Evolutionary conservation across 768 basidiomycete species (phyloP), one percentile per base, ranked within the genome.

Genomic region (Leccinum boreale): DNA sequence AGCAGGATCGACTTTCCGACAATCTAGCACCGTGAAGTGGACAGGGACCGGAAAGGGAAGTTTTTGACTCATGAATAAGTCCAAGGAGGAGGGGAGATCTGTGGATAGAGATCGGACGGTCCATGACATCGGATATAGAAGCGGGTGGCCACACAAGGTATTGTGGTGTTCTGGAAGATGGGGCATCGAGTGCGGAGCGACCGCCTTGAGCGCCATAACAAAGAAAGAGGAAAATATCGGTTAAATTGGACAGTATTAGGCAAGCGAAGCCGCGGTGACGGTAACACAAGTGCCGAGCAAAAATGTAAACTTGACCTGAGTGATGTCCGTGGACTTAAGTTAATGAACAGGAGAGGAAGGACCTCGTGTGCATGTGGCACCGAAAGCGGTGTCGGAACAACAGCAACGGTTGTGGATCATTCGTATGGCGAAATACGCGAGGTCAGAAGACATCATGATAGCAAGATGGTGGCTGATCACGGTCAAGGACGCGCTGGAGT

Each of bases 261-360:
- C 67, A 67, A 72, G 69, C 67, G 70, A 74, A 63, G 63, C 73
- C 73, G 66, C 73, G 71, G 71, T 74, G 67, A 72, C 73, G 73
- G 71, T 59, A 73, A 39, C 54, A 61, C 67, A 61, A 60, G 62
- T 72, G 72, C 72, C 72, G 71, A 72, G 64, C 67, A 72, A 51
- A 44, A 57, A 57, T 65, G 62, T 58, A 69, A 48, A 62, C 65
- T 61, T 56, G 57, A 68, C 58, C 64, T 63, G 66, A 58, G 65
- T 63, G 66, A 72, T 73, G 71, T 74, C 71, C 71, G 71, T 74
- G 71, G 71, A 73, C 63, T 73, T 73, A 73, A 72, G 73, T 73
- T 72, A 71, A 71, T 71, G 55, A 62, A 70, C 66, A 65, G 65
- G 68, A 70, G 62, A 64, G 71, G 72, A 73, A 71, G 63, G 60